These are phyloP conservation scores for Amylostereum areolatum DNA, from an alignment of 1,284 basidiomycete genomes.

Conservation along the genomic window DNA sequence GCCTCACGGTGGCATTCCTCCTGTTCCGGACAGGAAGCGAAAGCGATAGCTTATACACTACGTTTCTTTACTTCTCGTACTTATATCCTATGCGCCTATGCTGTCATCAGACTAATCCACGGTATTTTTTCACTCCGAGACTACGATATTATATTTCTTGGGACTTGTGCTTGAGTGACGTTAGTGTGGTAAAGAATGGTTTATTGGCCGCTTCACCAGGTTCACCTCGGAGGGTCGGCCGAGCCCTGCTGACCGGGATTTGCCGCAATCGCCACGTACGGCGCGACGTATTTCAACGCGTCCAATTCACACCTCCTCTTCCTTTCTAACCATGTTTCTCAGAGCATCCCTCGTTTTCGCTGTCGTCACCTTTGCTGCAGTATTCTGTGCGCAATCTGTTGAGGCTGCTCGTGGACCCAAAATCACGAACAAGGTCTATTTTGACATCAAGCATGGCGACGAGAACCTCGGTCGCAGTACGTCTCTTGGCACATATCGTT, in stretches of 20 bases:
- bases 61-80: neutral
- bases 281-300: slow-evolving; percentile 1
- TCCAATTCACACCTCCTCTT: neutral
- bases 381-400: slow-evolving; percentile 62
- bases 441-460: slow-evolving; percentile 89
- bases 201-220: too few relatives aligned
- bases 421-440: slow-evolving; percentile 90
- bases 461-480: slow-evolving; percentile 74
- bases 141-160: too few relatives aligned
- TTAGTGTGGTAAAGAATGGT: too few relatives aligned
- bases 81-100: too few relatives aligned
- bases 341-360: slow-evolving; percentile 46
- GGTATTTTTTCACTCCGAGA: too few relatives aligned
- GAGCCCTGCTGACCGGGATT: too few relatives aligned
- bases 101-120: too few relatives aligned
- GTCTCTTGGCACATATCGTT: slow-evolving; percentile 24
- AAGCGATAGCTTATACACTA: too few relatives aligned
- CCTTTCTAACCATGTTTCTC: slow-evolving; percentile 12
- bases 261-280: slow-evolving; percentile 5
- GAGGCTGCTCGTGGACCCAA: slow-evolving; percentile 78
- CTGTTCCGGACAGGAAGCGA: too few relatives aligned
- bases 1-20: too few relatives aligned
- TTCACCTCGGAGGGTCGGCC: too few relatives aligned
- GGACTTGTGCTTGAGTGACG: too few relatives aligned
- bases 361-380: slow-evolving; percentile 57